Percentiles rank a stretch among this genome's conserved stretches.
Evolutionary conservation across 1,139 yeast species (phyloP).

Genomic region (Blastobotrys buckinghamii): DNA sequence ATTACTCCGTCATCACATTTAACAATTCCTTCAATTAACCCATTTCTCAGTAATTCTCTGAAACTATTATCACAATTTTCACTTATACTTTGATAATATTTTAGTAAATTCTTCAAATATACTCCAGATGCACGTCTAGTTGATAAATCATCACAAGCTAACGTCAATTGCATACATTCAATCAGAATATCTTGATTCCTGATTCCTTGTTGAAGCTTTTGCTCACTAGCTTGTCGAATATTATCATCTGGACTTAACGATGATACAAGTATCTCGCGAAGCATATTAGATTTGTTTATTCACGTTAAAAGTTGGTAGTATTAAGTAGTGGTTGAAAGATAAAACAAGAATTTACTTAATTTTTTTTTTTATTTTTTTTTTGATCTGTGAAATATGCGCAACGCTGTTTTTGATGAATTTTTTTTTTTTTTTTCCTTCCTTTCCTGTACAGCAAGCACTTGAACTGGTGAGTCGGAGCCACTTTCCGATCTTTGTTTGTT

Average conservation of each 20-base stretch:
- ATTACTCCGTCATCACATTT: slow-evolving; percentile 3
- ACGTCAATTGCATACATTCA: slow-evolving; percentile 13
- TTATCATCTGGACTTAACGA: slow-evolving; percentile 14
- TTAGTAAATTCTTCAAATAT: slow-evolving; percentile 15
- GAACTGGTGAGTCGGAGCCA: too few relatives aligned
- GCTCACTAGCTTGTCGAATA: slow-evolving; percentile 15
- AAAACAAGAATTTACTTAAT: too few relatives aligned
- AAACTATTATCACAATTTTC: neutral
- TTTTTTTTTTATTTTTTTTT: too few relatives aligned
- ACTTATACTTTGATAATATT: slow-evolving; percentile 4
- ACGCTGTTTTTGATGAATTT: neutral
- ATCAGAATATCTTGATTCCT: slow-evolving; percentile 10
- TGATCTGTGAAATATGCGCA: neutral
- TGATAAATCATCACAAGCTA: neutral
- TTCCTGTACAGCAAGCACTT: too few relatives aligned
- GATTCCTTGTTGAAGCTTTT: slow-evolving; percentile 1
- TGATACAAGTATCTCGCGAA: slow-evolving; percentile 12
- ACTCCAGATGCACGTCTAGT: slow-evolving; percentile 15
- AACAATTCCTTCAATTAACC: slow-evolving; percentile 10
- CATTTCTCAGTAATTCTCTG: slow-evolving; percentile 7
- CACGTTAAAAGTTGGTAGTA: too few relatives aligned
- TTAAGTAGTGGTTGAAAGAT: too few relatives aligned
- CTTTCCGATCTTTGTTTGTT: too few relatives aligned
- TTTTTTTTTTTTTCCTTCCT: too few relatives aligned
- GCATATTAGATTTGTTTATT: too few relatives aligned